Evolutionary conservation across 2,329 filamentous ascomycete genomes (phyloP).

Genomic region (Cyphellophora europaea): DNA sequence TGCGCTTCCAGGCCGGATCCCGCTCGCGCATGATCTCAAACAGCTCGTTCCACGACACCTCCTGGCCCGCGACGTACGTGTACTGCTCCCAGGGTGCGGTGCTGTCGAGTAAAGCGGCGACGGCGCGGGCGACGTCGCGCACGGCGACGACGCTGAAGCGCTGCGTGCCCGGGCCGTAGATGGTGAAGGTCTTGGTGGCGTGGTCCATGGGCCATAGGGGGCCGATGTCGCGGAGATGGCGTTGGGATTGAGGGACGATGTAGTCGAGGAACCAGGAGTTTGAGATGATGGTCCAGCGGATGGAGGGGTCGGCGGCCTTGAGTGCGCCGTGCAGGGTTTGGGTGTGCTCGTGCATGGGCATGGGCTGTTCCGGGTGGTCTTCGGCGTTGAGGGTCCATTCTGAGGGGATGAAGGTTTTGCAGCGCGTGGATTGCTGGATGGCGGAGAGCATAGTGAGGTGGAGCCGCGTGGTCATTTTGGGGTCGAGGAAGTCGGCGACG

Average conservation of each 20-base stretch:
- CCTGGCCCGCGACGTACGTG: constrained; percentile 47
- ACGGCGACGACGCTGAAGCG: constrained; percentile 1
- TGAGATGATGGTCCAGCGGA: constrained; percentile 3
- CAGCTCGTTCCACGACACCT: constrained; percentile 45
- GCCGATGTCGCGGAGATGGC: constrained; percentile 4
- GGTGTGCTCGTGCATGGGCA: constrained; percentile 1
- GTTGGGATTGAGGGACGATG: constrained; percentile 3
- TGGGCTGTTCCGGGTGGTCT: constrained; percentile 7
- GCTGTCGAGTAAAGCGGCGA: constrained; percentile 3
- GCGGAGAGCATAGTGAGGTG: constrained; percentile 8
- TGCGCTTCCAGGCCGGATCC: constrained; percentile 8
- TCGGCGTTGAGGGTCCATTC: constrained; percentile 5
- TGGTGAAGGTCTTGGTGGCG: constrained; percentile 6
- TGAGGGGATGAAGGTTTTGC: constrained; percentile 7
- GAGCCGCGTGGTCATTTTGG: constrained; percentile 1
- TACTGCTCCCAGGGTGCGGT: constrained; percentile 43
- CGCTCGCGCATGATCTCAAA: constrained; percentile 6
- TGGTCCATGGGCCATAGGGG: constrained; percentile 4
- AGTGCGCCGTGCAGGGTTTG: constrained; percentile 3
- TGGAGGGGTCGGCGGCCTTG: neutral
- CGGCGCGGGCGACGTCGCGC: constrained; percentile 6
- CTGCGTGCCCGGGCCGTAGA: constrained; percentile 8
- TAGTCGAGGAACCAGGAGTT: constrained; percentile 10
- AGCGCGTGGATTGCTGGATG: constrained; percentile 3
- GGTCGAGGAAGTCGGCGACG: constrained; percentile 5